Evolutionary conservation across 2,329 filamentous ascomycete species (phyloP).

Genomic region (Berkeleyomyces rouxiae): DNA sequence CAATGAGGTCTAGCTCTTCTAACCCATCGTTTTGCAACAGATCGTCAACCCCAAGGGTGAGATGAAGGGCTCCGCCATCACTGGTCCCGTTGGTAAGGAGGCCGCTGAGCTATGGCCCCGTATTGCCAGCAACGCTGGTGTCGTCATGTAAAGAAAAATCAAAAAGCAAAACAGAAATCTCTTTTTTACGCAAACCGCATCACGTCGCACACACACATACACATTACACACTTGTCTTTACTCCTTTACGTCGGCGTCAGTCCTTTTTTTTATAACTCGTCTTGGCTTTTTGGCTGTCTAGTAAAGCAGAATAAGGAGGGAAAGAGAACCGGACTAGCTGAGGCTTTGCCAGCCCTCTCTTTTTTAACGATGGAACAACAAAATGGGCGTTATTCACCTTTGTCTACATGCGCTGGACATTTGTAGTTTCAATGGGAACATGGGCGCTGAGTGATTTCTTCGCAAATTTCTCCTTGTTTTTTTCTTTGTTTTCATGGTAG

Average conservation of each 20-base stretch:
- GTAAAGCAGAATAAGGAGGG: not conserved
- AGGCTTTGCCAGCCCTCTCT: not conserved
- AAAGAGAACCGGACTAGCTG: not conserved
- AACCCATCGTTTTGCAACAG: conserved; percentile 26
- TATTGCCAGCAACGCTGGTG: conserved; percentile 99
- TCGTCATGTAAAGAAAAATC: conserved; percentile 74
- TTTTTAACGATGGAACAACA: conserved; percentile 6
- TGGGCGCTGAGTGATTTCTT: conserved; percentile 3
- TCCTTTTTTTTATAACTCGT: not conserved
- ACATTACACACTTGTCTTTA: conserved; percentile 5
- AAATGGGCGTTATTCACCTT: not conserved
- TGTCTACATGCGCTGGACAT: not conserved
- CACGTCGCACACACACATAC: conserved; percentile 5
- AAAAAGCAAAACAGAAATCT: conserved; percentile 17
- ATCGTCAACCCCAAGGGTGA: conserved; percentile 99
- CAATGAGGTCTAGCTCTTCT: not conserved
- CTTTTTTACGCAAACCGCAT: conserved; percentile 13
- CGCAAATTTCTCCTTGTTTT: not conserved
- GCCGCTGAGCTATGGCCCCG: conserved; percentile 98
- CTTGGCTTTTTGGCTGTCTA: not conserved
- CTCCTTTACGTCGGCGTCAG: not conserved
- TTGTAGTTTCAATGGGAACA: conserved; percentile 3
- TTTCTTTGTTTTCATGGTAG: not conserved
- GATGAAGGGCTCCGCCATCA: conserved; percentile 99
- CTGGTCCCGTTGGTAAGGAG: conserved; percentile 98